Base-by-base conservation (phyloP, 2,329 filamentous ascomycete species). In the Xylariales sp. region DNA sequence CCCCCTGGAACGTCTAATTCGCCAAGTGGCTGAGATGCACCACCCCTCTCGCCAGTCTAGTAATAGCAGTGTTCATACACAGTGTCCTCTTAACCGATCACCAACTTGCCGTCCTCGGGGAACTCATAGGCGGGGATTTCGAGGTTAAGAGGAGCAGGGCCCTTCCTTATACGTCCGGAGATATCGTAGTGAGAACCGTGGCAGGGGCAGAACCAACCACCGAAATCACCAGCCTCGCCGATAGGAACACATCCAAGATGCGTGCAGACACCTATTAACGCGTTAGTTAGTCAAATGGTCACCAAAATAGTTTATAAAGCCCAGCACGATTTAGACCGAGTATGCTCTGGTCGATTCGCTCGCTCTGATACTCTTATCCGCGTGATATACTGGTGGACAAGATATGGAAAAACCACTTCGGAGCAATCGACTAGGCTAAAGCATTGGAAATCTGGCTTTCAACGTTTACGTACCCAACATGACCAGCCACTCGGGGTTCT, bases 171-270 rank as follows among this genome's bases (percentile, higher is more conserved):
- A 70, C 93, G 89, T 66, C 93, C 93, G 49, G 90, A 97, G 67
- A 98, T 97, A 67, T 98, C 93, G 81, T 98, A 98, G 78, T 98
- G 93, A 55, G 90, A 96, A 69, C 93, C 93, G 81, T 98, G 93
- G 86, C 93, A 98, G 51, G 93, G 93, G 78, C 93, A 98, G 85
- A 98, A 98, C 93, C 93, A 98, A 63, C 93, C 38, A 65, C 93
- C 93, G 60, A 76, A 98, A 70, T 98, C 94, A 66, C 93, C 93
- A 50, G 93, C 88, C 76, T 98, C 93, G 60, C 94, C 93, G 59
- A 98, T 98, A 62, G 93, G 93, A 55, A 98, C 93, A 80, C 93
- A 98, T 72, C 93, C 93, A 62, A 98, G 76, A 72, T 98, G 93
- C 60, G 93, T 98, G 85, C 93, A 98, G 69, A 98, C 91, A 71